Evolutionary conservation across 2,329 filamentous ascomycete species (phyloP), one percentile per base, ranked within the genome.

Genomic region (Pseudophaeomoniella oleicola): DNA sequence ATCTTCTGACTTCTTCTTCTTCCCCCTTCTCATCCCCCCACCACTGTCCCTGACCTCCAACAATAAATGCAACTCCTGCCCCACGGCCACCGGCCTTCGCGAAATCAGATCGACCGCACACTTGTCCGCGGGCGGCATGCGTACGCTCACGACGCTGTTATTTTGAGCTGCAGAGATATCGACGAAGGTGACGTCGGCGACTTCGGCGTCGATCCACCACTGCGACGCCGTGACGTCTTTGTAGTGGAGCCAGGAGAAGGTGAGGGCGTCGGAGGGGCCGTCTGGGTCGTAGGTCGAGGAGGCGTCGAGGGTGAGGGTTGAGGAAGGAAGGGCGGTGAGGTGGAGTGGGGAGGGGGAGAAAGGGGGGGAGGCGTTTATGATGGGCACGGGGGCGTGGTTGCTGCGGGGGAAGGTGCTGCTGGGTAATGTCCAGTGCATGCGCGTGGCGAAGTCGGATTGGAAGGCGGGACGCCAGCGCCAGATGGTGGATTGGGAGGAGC

Each of bases 381-480:
- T 56, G 1, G 67, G 68, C 27, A 63, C 62, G 43, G 71, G 68
- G 37, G 62, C 68, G 1, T 50, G 57, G 16, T 55, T 50, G 11
- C 29, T 19, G 18, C 38, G 34, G n/a, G n/a, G n/a, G n/a, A n/a
- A n/a, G 11, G 60, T 59, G 9, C 41, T 42, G 34, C 49, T 42
- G 42, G 60, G 49, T 11, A 53, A 66, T n/a, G n/a, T n/a, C 69
- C 56, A 71, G 45, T 58, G 62, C 45, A 66, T 67, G 16, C 55
- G 53, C 16, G 57, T 67, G 6, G 55, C 66, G 46, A 64, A 71
- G 37, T 70, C 66, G 34, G 63, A 61, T 47, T 70, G 66, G 39
- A 62, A 71, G 1, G 66, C 64, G 36, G 62, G 53, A 11, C 66
- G 49, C 68, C 66, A 71, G n/a, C 67, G 53, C 66, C 67, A 71